These are phyloP conservation scores for Chaetomiaceae sp. DNA, from an alignment of 2,329 filamentous ascomycete genomes.

Conservation along the genomic window DNA sequence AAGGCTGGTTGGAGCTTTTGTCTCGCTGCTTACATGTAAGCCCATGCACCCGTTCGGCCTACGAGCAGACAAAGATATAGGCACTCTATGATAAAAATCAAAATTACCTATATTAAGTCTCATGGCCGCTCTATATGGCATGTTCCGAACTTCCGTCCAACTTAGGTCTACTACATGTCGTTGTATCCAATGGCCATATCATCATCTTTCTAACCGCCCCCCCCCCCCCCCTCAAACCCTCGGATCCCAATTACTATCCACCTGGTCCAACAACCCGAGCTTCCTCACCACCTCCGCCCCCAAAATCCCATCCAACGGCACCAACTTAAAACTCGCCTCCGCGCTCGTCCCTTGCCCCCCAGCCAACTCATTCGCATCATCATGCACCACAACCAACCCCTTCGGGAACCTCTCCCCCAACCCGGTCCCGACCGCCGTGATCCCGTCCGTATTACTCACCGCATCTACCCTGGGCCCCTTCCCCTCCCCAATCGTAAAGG, in stretches of 20 bases:
- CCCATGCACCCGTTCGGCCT: no score
- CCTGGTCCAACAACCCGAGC: slow-evolving; percentile 11
- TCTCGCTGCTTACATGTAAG: no score
- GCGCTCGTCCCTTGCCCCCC: slow-evolving; percentile 11
- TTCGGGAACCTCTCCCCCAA: slow-evolving; percentile 4
- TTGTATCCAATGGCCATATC: no score
- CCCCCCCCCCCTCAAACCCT: background rate
- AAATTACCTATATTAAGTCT: no score
- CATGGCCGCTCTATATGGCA: no score
- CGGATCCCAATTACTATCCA: slow-evolving; percentile 14
- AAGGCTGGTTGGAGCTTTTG: no score
- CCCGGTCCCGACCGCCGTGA: slow-evolving; percentile 11
- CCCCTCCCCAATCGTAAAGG: slow-evolving; percentile 1
- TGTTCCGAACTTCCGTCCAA: no score
- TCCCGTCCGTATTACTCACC: slow-evolving; percentile 17
- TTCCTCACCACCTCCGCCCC: slow-evolving; percentile 11
- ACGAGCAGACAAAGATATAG: no score
- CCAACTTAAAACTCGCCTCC: slow-evolving; percentile 19
- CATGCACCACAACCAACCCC: slow-evolving; percentile 17
- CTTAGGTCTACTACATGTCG: no score
- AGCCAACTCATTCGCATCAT: slow-evolving; percentile 17
- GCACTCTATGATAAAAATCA: no score
- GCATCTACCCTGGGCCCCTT: slow-evolving; percentile 1
- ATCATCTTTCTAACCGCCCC: background rate
- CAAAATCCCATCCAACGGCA: slow-evolving; percentile 10